Evolutionary conservation across 176 grass and related monocot species (phyloP), one percentile per base, ranked within the genome.

Genomic region (Bromus sterilis): DNA sequence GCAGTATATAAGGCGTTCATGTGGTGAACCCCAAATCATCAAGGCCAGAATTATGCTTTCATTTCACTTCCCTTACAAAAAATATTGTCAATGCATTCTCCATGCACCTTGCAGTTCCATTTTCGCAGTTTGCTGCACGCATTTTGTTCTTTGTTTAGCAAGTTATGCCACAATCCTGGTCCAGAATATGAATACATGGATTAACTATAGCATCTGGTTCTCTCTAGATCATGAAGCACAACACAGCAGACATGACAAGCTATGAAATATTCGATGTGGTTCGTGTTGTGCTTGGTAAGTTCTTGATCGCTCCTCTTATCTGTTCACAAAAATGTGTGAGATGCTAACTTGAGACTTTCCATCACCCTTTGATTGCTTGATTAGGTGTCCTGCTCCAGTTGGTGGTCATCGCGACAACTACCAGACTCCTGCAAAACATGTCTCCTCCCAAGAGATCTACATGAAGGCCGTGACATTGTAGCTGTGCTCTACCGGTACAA

Each of bases 391-490:
- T 89, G 58, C 77, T 97, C 69, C 94, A 94, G 60, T 30, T 91
- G 73, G 69, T 92, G 42, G 83, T 97, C 30, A 89, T 97, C 35
- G 85, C 82, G 29, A 97, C 92, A 56, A 87, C 87, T 15, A 75
- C 89, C 5, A 77, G 84, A n/a, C 89, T 97, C 79, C 68, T 89
- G 62, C 89, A 91, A 55, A 97, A 97, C 62, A 94, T 97, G 94
- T 97, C 94, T 85, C 86, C 91, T 59, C 80, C 86, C 31, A 94
- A 83, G 83, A 90, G 88, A 89, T 86, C 78, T 42, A 89, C 90
- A 78, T 94, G 86, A 85, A 58, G 39, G 40, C 43, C 60, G 10
- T 85, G 35, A 35, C 13, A 51, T 51, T 29, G 24, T n/a, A n/a
- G n/a, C n/a, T n/a, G n/a, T n/a, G n/a, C n/a, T n/a, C n/a, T n/a